These are phyloP conservation scores for Vicia villosa DNA, from an alignment of 306 rosid species.

Conservation along the genomic window DNA sequence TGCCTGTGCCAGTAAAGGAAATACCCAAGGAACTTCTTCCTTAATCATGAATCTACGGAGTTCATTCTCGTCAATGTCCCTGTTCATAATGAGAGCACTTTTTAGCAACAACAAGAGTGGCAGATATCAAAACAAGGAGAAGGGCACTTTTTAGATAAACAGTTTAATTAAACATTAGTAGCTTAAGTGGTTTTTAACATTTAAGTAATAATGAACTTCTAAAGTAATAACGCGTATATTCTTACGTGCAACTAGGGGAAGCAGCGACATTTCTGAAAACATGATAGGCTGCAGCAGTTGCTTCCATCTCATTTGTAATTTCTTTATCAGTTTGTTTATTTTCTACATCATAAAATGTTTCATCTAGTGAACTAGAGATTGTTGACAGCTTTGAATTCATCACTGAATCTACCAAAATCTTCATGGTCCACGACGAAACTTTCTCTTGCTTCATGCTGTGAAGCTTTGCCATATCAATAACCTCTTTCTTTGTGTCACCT, in stretches of 20 bases:
- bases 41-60: conserved; percentile 78
- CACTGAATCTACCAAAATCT: conserved; percentile 81
- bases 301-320: conserved; percentile 93
- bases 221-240: conserved; percentile 25
- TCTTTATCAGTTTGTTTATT: conserved; percentile 62
- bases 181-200: neutral
- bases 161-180: neutral
- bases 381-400: conserved; percentile 76
- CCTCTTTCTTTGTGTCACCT: conserved; percentile 50
- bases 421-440: conserved; percentile 98
- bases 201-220: neutral
- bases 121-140: neutral
- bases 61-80: conserved; percentile 77
- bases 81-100: conserved; percentile 34
- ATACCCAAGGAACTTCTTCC: conserved; percentile 79
- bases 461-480: conserved; percentile 74
- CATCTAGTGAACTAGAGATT: conserved; percentile 63
- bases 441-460: conserved; percentile 82
- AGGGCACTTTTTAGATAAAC: neutral
- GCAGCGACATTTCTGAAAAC: conserved; percentile 75
- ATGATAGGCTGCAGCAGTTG: conserved; percentile 72
- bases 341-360: conserved; percentile 51
- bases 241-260: conserved; percentile 64
- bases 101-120: conserved; percentile 20
- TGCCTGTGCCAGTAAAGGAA: conserved; percentile 58